phyloP scores from a whole-genome alignment of 306 rosid species.

The Acacia melanoxylon region DNA sequence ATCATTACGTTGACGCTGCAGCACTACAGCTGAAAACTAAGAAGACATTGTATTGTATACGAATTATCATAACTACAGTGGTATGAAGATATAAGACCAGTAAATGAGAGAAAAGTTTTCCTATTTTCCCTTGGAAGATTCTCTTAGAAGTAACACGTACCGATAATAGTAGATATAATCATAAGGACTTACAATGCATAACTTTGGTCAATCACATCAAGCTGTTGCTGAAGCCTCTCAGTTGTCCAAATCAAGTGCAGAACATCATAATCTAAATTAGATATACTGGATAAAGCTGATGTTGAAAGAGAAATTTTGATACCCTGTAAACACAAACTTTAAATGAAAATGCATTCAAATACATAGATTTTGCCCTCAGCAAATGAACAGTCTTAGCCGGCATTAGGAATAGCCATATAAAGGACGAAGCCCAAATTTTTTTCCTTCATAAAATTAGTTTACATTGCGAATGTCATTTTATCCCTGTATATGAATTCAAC shows the following conservation, averaged over 20 bases:
- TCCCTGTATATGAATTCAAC: background rate
- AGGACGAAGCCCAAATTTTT: background rate
- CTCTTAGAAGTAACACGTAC: background rate
- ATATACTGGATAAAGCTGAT: slow-evolving; percentile 51
- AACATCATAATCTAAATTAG: slow-evolving; percentile 66
- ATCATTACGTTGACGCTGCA: slow-evolving; percentile 15
- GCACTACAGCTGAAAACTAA: slow-evolving; percentile 11
- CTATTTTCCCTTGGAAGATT: slow-evolving; percentile 12
- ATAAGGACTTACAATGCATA: slow-evolving; percentile 57
- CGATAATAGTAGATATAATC: slow-evolving; percentile 18
- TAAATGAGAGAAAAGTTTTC: background rate
- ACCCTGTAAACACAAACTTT: slow-evolving; percentile 55
- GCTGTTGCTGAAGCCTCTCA: slow-evolving; percentile 87
- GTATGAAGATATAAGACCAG: slow-evolving; percentile 18
- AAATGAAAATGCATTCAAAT: slow-evolving; percentile 27
- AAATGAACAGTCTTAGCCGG: slow-evolving; percentile 10
- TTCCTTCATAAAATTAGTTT: background rate
- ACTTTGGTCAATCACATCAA: slow-evolving; percentile 68
- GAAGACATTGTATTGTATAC: background rate
- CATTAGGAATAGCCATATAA: background rate
- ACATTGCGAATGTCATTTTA: background rate
- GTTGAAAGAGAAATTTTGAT: slow-evolving; percentile 70
- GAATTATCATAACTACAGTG: background rate
- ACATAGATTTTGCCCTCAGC: background rate
- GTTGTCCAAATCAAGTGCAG: slow-evolving; percentile 65